Percentiles rank a stretch among this genome's conserved stretches.
These are phyloP conservation scores for Phytophthora quininea DNA, from an alignment of 352 stramenopile genomes.

Conservation along the genomic window DNA sequence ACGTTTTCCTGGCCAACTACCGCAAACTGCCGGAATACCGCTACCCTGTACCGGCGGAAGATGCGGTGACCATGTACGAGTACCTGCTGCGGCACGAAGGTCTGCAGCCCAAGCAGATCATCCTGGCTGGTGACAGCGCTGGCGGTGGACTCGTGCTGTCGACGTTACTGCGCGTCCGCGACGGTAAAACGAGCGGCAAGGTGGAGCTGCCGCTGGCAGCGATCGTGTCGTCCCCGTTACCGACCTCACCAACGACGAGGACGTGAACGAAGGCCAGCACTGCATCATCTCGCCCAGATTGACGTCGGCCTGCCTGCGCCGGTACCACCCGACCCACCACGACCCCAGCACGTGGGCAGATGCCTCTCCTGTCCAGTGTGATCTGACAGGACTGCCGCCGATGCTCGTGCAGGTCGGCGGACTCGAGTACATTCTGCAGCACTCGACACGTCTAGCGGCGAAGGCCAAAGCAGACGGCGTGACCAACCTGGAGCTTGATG, in stretches of 20 bases:
- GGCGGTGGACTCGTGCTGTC: constrained; percentile 32
- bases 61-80: constrained; percentile 32
- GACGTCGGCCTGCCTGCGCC: constrained; percentile 8
- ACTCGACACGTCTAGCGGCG: constrained; percentile 17
- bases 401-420: constrained; percentile 26
- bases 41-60: constrained; percentile 26
- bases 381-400: constrained; percentile 22
- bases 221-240: constrained; percentile 22
- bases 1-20: constrained; percentile 39
- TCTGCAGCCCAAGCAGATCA: constrained; percentile 20
- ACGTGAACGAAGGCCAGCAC: constrained; percentile 20
- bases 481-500: constrained; percentile 29
- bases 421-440: constrained; percentile 20
- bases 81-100: constrained; percentile 26
- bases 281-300: constrained; percentile 38
- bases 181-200: constrained; percentile 16
- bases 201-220: constrained; percentile 17
- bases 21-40: constrained; percentile 31
- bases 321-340: constrained; percentile 28
- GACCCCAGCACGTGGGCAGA: constrained; percentile 34
- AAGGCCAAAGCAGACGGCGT: constrained; percentile 32
- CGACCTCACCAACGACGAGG: constrained; percentile 9
- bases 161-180: constrained; percentile 21
- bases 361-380: constrained; percentile 32
- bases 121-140: constrained; percentile 35